Evolutionary conservation across 306 rosid species (phyloP).

Genomic region (Arachis stenosperma): DNA sequence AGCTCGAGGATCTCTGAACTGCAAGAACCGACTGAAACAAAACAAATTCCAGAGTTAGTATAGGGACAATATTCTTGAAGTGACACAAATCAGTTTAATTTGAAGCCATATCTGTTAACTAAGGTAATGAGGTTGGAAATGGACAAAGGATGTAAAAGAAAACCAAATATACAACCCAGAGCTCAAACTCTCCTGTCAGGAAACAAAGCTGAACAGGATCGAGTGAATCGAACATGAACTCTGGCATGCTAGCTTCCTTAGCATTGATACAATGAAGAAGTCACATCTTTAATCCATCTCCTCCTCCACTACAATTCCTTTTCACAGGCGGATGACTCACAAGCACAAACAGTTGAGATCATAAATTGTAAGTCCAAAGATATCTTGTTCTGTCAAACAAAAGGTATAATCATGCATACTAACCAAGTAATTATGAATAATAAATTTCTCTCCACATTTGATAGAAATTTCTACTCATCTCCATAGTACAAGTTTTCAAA

Average conservation of each 20-base stretch:
- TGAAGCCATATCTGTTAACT: conserved; percentile 7
- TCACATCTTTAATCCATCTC: conserved; percentile 34
- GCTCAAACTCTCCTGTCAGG: neutral
- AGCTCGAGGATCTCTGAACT: conserved; percentile 89
- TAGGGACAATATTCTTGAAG: neutral
- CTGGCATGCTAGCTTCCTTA: conserved; percentile 18
- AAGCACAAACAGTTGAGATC: conserved; percentile 22
- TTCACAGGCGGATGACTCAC: conserved; percentile 9
- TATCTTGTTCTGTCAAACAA: neutral
- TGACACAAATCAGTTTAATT: conserved; percentile 14
- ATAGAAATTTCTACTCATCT: neutral
- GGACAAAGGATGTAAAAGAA: neutral
- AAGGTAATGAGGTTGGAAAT: conserved; percentile 8
- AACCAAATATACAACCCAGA: neutral
- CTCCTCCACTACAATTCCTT: conserved; percentile 17
- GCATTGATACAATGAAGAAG: conserved; percentile 21
- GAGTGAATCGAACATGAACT: neutral
- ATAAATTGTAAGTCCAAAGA: neutral
- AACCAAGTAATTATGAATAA: neutral
- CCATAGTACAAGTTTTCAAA: neutral
- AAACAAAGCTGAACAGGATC: conserved; percentile 1
- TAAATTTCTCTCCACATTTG: conserved; percentile 4
- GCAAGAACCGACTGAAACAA: conserved; percentile 90
- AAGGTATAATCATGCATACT: neutral
- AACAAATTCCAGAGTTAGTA: conserved; percentile 31